Conservation (phyloP, 2,329 filamentous ascomycete genomes). For the Fusarium succisae region DNA sequence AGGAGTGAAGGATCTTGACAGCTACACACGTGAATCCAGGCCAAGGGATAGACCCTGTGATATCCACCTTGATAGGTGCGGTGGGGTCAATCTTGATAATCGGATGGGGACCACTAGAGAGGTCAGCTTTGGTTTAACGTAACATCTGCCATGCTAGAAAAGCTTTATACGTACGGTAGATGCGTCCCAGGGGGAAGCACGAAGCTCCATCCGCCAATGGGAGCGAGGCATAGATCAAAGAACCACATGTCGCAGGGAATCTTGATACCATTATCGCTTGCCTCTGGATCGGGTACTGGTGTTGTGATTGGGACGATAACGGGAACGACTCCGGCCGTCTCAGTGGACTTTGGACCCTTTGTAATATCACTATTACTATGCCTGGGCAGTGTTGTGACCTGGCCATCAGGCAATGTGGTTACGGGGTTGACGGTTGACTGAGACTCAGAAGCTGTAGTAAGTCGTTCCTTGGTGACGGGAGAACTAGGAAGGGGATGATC, state of each 20-base stretch:
- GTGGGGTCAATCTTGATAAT: background rate
- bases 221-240: background rate
- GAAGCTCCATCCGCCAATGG: background rate
- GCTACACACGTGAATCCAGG: background rate
- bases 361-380: background rate
- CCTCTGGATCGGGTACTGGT: background rate
- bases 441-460: background rate
- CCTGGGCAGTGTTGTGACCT: fast-evolving
- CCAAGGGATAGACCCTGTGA: background rate
- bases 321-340: fast-evolving
- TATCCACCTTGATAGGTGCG: background rate
- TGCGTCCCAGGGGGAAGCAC: background rate
- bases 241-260: background rate
- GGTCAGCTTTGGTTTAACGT: fast-evolving
- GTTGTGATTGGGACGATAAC: background rate
- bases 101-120: background rate
- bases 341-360: background rate
- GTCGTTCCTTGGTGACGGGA: background rate
- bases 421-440: background rate
- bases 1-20: fast-evolving
- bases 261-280: background rate
- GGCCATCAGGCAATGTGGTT: background rate
- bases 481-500: background rate
- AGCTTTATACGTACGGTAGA: background rate
- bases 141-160: fast-evolving